Evolutionary conservation across 768 basidiomycete genomes (phyloP), one percentile per base, ranked within the genome.

Genomic region (Chalciporus piperatus): DNA sequence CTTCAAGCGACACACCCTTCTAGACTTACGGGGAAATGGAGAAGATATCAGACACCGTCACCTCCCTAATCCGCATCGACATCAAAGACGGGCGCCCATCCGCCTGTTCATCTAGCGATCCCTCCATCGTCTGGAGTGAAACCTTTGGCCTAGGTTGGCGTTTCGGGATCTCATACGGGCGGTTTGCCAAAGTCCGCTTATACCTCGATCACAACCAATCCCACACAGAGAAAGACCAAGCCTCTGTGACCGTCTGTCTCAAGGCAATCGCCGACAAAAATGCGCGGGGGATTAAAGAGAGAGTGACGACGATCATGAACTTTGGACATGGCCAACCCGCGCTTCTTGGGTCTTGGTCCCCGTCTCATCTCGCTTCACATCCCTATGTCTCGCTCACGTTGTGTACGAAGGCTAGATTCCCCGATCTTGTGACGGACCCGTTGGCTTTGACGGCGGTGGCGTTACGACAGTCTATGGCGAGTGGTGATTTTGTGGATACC

Each of bases 131-230:
- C 35, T 66, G 67, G 65, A 57, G 62, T 52, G 59, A 62, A n/a
- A 41, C 40, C 13, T 69, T 66, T 41, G 65, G 65, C 0, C 6
- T 66, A 8, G 65, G 65, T 3, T 66, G 64, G 67, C 67, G 65
- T 3, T 47, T 66, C 6, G 65, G 65, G 5, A 47, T 66, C 20
- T 38, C 67, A 1, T 55, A 50, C 25, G 63, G 42, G 32, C 61
- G 66, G 61, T 64, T 66, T 42, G 41, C 61, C 30, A 63, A 51
- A 42, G 48, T 68, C 42, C 52, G 53, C 27, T 5, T 68, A 22
- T 50, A 61, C 39, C 64, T 66, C n/a, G 64, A 68, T n/a, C 66
- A 66, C 13, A 62, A 59, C n/a, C 52, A 51, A 37, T 48, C 52
- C 23, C 55, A 61, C 32, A 46, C 57, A 9, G 64, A 61, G 40